Base-by-base conservation (phyloP, 306 rosid species). In the Cucumis melo region DNA sequence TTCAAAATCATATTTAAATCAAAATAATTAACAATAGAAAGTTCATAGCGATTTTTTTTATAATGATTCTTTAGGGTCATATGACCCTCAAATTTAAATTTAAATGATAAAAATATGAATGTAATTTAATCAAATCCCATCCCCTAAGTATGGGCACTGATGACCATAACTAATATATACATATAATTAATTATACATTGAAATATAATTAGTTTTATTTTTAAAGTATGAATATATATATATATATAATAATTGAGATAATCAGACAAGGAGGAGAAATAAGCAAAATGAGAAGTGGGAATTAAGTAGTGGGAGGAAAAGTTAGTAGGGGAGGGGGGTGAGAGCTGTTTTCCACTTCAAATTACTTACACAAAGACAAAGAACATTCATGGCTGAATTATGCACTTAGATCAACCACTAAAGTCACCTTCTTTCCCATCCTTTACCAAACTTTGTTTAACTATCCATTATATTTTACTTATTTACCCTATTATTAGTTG, bases 261-360 rank as follows among this genome's bases (percentile, higher is more conserved):
- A 71, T 24, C 5, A 48, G 76, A 71, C 76, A 71, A 41, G 53
- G 29, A 14, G 8, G 10, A 38, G 36, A 70, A 14, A 46, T 46
- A 46, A 5, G 54, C 57, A 44, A 3, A 44, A 51, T 70, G 54
- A 71, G 76, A 71, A 50, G 74, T 44, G 74, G 74, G 10, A 66
- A 32, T 32, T 32, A 32, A 38, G 56, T 68, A 46, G 76, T 50
- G 76, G 76, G 42, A 29, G 6, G 76, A 50, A 71, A 72, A 72
- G 76, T 27, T 2, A 48, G 76, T 71, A 27, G 29, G 29, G 29
- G 29, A 2, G 29, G 75, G 0, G 36, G 5, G n/a, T 44, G 5
- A 27, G 76, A 72, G 76, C 55, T 72, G 76, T 72, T 50, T 72
- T 72, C 76, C 76, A 72, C 75, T 70, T 46, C 16, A 70, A 70